These are phyloP conservation scores for Cyclotella atomus DNA, from an alignment of 108 stramenopile species.

Conservation along the genomic window DNA sequence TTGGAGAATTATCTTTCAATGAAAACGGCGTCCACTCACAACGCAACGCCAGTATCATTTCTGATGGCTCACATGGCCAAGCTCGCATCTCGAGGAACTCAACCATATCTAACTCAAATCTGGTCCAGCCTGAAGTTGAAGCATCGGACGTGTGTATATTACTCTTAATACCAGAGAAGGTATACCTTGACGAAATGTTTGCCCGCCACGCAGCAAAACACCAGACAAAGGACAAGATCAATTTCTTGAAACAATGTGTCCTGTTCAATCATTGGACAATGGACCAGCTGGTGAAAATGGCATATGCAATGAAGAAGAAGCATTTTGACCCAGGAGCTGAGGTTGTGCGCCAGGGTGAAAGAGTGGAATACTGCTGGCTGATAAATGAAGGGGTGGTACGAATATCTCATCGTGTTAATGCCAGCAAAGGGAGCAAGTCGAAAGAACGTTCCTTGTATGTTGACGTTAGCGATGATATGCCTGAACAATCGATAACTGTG, in stretches of 20 bases:
- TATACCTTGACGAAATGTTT: constrained; percentile 47
- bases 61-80: constrained; percentile 29
- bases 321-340: constrained; percentile 22
- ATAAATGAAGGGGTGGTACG: constrained; percentile 25
- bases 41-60: constrained; percentile 33
- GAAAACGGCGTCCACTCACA: constrained; percentile 32
- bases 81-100: constrained; percentile 4
- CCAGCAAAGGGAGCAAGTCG: not conserved
- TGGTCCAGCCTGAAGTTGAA: not conserved
- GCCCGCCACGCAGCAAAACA: constrained; percentile 35
- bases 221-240: constrained; percentile 44
- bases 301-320: constrained; percentile 48
- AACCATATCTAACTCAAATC: not conserved
- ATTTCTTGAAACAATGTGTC: constrained; percentile 20
- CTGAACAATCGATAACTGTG: constrained; percentile 10
- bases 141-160: constrained; percentile 22
- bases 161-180: constrained; percentile 26
- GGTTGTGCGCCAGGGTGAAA: constrained; percentile 33
- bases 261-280: constrained; percentile 39
- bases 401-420: constrained; percentile 6
- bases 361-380: constrained; percentile 32
- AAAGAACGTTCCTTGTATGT: not conserved
- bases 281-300: constrained; percentile 43
- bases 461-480: no score
- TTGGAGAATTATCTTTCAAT: constrained; percentile 31